Percentiles rank a stretch among this genome's conserved stretches.
Evolutionary conservation across 495 filamentous ascomycete species (phyloP).

Genomic region (Aspergillus biplanus): DNA sequence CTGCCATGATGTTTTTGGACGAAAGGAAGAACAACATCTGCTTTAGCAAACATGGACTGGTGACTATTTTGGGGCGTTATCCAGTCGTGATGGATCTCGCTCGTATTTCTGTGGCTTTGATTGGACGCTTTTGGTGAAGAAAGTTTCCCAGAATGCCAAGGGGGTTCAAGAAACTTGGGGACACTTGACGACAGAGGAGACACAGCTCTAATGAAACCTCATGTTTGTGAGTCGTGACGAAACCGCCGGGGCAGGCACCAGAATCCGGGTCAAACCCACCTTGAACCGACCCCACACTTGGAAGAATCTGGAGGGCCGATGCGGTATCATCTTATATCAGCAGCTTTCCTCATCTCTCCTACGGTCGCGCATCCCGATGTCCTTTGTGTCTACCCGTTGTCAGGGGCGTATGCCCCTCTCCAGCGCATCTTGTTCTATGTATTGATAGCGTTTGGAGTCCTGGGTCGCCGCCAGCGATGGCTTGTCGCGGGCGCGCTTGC

Average conservation of each 20-base stretch:
- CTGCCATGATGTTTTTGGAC: background rate
- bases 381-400: constrained; percentile 10
- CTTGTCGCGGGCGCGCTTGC: constrained; percentile 8
- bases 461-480: constrained; percentile 12
- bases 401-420: constrained; percentile 5
- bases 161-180: too few species aligned
- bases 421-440: constrained; percentile 10
- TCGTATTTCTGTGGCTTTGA: background rate
- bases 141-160: too few species aligned
- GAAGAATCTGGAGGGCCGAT: background rate
- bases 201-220: too few species aligned
- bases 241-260: background rate
- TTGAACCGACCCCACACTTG: too few species aligned
- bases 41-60: background rate
- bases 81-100: background rate
- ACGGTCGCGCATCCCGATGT: background rate
- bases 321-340: background rate
- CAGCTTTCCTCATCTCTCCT: background rate
- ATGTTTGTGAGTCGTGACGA: too few species aligned
- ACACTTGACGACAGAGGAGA: too few species aligned
- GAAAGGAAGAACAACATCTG: background rate
- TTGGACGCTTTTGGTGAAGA: background rate
- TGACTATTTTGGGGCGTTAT: background rate
- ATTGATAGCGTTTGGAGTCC: constrained; percentile 1
- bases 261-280: background rate